phyloP scores from a whole-genome alignment of 805 yeast genomes.

The Candida caryicola region DNA sequence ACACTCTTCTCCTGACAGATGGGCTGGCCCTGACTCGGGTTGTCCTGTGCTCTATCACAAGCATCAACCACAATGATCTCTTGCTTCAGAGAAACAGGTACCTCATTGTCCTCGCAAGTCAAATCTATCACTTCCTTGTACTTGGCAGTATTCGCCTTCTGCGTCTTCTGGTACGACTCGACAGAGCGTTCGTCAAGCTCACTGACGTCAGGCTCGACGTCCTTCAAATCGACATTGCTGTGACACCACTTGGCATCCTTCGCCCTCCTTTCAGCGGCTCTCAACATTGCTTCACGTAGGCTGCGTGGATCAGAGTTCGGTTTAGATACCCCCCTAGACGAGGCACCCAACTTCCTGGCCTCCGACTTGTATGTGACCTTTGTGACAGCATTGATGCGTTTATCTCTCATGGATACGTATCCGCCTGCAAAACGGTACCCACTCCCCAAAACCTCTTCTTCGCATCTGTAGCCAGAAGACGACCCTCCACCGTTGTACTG shows the following conservation, averaged over 20 bases:
- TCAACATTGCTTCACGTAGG: conserved; percentile 46
- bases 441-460: conserved; percentile 45
- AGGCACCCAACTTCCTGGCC: conserved; percentile 29
- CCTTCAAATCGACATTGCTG: conserved; percentile 17
- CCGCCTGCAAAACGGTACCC: conserved; percentile 17
- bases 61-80: conserved; percentile 25
- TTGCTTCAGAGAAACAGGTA: no score
- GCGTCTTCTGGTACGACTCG: conserved; percentile 10
- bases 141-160: background rate
- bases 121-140: conserved; percentile 14
- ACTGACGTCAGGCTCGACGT: conserved; percentile 40
- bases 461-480: conserved; percentile 49
- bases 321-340: conserved; percentile 3
- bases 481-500: conserved; percentile 41
- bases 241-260: conserved; percentile 52
- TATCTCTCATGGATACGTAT: conserved; percentile 24
- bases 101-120: conserved; percentile 11
- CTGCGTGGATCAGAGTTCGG: conserved; percentile 9
- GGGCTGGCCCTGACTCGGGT: background rate
- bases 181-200: conserved; percentile 41
- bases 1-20: background rate
- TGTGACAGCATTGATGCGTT: conserved; percentile 41
- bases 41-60: conserved; percentile 15
- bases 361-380: conserved; percentile 42
- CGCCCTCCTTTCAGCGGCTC: conserved; percentile 63